These are phyloP conservation scores for Aspergillus texensis DNA, from an alignment of 2,329 filamentous ascomycete genomes.

Conservation along the genomic window DNA sequence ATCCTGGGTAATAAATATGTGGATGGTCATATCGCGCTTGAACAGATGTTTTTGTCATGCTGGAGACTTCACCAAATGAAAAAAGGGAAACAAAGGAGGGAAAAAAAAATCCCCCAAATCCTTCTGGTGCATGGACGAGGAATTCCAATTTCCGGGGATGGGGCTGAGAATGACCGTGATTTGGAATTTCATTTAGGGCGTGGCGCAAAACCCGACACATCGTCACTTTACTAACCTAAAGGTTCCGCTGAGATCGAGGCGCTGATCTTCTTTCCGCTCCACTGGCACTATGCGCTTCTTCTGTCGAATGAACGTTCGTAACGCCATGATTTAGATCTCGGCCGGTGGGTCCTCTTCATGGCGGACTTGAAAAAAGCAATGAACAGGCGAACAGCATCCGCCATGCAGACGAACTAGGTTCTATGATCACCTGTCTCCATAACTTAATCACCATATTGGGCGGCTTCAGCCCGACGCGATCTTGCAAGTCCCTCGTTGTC, in stretches of 20 bases:
- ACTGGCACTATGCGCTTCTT: conserved; percentile 19
- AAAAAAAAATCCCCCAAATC: not conserved
- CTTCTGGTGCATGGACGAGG: not conserved
- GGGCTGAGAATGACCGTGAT: conserved; percentile 18
- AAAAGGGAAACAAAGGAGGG: not conserved
- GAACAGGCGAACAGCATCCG: conserved; percentile 20
- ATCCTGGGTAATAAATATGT: conserved; percentile 21
- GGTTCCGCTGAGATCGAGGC: conserved; percentile 21
- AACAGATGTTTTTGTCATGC: conserved; percentile 21
- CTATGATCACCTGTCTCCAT: conserved; percentile 21
- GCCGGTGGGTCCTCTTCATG: conserved; percentile 21
- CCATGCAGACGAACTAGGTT: conserved; percentile 20
- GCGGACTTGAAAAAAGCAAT: conserved; percentile 13
- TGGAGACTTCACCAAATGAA: conserved; percentile 8
- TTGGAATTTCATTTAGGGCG: conserved; percentile 28
- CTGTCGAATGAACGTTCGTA: conserved; percentile 16
- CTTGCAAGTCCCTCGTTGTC: not conserved
- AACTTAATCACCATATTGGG: conserved; percentile 22
- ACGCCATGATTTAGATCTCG: conserved; percentile 17
- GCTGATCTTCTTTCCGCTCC: conserved; percentile 20
- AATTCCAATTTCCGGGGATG: conserved; percentile 18
- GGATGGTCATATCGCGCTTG: conserved; percentile 12
- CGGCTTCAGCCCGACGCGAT: conserved; percentile 15
- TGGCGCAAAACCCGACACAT: conserved; percentile 23
- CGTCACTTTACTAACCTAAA: conserved; percentile 11